Conservation (phyloP, 2,329 filamentous ascomycete genomes). For the Alternaria brassicae region DNA sequence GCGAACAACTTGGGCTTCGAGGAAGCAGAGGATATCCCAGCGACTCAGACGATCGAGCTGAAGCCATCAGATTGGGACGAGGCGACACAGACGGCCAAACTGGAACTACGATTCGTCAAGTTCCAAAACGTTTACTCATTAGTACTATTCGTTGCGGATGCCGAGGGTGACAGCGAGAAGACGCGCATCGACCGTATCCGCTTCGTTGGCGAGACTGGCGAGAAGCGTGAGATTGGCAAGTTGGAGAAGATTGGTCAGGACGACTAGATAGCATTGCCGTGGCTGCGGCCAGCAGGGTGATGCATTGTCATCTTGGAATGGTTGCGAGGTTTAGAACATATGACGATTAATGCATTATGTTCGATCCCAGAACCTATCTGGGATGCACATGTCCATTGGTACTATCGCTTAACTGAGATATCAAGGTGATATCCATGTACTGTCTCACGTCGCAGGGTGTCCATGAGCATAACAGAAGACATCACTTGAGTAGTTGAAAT, state of each 20-base stretch:
- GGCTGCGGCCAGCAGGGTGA: background rate
- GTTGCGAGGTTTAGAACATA: background rate
- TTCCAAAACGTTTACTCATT: constrained; percentile 93
- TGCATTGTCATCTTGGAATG: background rate
- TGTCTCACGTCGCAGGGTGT: background rate
- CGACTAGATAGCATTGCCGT: constrained; percentile 13
- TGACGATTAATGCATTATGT: constrained; percentile 1
- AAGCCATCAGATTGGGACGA: constrained; percentile 75
- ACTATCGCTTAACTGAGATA: background rate
- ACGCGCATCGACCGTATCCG: constrained; percentile 80
- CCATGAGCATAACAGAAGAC: background rate
- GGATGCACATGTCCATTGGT: background rate
- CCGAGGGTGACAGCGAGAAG: constrained; percentile 82
- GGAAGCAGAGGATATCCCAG: constrained; percentile 85
- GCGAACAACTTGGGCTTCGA: constrained; percentile 92
- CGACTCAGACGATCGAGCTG: constrained; percentile 81
- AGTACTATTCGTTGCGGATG: constrained; percentile 84
- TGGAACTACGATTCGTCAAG: constrained; percentile 86
- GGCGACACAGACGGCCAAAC: constrained; percentile 58
- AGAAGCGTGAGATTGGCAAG: constrained; percentile 93
- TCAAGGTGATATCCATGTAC: background rate
- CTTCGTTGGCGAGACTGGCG: constrained; percentile 85
- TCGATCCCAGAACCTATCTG: background rate
- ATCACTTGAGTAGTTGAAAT: constrained; percentile 6
- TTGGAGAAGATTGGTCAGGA: constrained; percentile 92